A percentile compares a stretch with the other conserved stretches of the same genome.
Conservation (phyloP, 1,284 basidiomycete genomes). For the Rhodotorula sp. region DNA sequence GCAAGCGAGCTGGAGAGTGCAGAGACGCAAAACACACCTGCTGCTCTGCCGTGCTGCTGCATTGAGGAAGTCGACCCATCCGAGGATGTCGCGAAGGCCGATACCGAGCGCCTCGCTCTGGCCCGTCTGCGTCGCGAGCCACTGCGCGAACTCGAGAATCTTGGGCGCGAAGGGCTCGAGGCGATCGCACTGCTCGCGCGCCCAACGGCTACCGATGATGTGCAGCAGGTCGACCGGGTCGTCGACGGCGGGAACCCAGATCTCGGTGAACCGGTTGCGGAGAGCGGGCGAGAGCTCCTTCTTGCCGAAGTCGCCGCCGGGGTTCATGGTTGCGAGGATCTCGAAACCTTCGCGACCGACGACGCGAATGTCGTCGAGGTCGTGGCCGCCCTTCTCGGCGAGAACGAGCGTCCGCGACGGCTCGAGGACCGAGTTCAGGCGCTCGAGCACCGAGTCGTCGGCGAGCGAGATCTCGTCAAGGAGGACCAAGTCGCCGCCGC, state of each 20-base stretch:
- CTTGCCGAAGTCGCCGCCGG: slow-evolving; percentile 98
- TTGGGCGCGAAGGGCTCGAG: slow-evolving; percentile 64
- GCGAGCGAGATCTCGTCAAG: slow-evolving; percentile 98
- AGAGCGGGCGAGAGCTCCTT: slow-evolving; percentile 97
- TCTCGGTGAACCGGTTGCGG: slow-evolving; percentile 97
- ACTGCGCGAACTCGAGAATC: slow-evolving; percentile 78
- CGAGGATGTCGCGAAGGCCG: slow-evolving; percentile 79
- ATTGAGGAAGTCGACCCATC: slow-evolving; percentile 90
- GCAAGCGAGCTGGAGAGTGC: background rate
- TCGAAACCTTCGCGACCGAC: slow-evolving; percentile 72
- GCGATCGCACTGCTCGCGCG: slow-evolving; percentile 52
- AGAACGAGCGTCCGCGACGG: slow-evolving; percentile 85
- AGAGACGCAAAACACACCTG: slow-evolving; percentile 4
- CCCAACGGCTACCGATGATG: slow-evolving; percentile 77
- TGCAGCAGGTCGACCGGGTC: slow-evolving; percentile 72
- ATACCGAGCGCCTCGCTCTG: slow-evolving; percentile 68
- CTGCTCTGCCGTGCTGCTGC: slow-evolving; percentile 43
- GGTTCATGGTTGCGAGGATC: slow-evolving; percentile 98
- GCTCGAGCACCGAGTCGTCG: slow-evolving; percentile 96
- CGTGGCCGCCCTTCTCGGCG: slow-evolving; percentile 84
- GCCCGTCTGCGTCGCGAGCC: slow-evolving; percentile 69
- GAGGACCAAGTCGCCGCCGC: slow-evolving; percentile 77
- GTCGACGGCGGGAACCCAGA: slow-evolving; percentile 93
- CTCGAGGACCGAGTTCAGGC: slow-evolving; percentile 95
- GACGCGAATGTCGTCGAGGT: slow-evolving; percentile 68